Evolutionary conservation across 2,329 filamentous ascomycete species (phyloP).

Genomic region (Aspergillus sp.): DNA sequence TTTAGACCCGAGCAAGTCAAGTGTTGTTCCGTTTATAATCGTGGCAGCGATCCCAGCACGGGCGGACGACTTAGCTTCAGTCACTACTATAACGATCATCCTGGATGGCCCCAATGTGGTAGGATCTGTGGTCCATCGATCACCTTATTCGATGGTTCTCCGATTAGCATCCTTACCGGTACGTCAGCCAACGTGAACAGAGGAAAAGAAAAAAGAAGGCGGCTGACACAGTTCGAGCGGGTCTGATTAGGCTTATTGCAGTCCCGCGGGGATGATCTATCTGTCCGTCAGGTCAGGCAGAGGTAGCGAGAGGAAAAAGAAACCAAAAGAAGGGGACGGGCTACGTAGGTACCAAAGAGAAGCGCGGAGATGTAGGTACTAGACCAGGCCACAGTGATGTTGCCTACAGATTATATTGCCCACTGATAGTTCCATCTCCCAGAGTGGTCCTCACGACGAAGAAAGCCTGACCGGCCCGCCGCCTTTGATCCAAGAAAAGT

Average conservation of each 20-base stretch:
- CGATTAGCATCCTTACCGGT: conserved; percentile 1
- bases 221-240: conserved; percentile 5
- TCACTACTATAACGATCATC: neutral
- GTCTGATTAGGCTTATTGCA: neutral
- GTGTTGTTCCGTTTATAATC: neutral
- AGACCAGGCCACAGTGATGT: neutral
- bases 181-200: neutral
- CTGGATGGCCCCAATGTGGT: neutral
- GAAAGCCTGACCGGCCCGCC: neutral
- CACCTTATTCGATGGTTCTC: conserved; percentile 3
- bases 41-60: neutral
- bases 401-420: neutral
- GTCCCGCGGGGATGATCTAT: neutral
- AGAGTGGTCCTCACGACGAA: neutral
- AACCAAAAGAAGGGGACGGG: neutral
- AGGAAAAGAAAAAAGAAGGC: neutral
- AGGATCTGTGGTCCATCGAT: conserved; percentile 2
- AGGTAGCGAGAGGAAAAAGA: neutral
- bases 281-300: neutral
- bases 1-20: neutral
- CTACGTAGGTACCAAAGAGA: neutral
- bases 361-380: too few species aligned
- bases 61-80: neutral
- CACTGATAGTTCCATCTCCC: neutral
- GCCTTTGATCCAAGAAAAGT: neutral